A percentile compares a stretch with the other conserved stretches of the same genome.
Conservation (phyloP, 192 early-diverging fungal genomes). For the Endogone sp. region DNA sequence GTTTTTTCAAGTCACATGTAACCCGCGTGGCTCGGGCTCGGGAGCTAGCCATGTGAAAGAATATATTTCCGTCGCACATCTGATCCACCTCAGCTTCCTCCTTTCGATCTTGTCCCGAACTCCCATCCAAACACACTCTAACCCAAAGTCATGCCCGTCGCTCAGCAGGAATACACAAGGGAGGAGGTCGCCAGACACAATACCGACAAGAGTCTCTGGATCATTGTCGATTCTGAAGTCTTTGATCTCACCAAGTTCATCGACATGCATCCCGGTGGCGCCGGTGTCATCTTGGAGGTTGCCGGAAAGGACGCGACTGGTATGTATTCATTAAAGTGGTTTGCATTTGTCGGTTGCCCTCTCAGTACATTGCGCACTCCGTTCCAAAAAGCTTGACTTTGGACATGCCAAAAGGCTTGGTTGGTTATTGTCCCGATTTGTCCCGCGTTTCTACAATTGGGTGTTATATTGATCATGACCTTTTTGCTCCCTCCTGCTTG, state of each 20-base stretch:
- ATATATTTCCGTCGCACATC: too few relatives aligned
- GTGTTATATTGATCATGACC: not conserved
- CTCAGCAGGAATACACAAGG: slow-evolving; percentile 12
- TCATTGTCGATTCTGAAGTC: slow-evolving; percentile 57
- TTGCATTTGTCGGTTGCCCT: not conserved
- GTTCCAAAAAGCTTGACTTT: too few relatives aligned
- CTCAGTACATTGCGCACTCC: not conserved
- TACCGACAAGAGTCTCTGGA: slow-evolving; percentile 39
- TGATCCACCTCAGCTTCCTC: too few relatives aligned
- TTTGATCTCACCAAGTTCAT: slow-evolving; percentile 57
- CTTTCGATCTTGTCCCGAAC: too few relatives aligned
- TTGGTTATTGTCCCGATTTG: too few relatives aligned
- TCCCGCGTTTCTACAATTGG: not conserved
- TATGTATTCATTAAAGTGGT: not conserved
- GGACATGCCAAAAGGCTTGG: not conserved
- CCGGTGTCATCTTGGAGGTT: slow-evolving; percentile 60
- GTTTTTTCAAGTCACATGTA: too few relatives aligned
- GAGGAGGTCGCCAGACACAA: slow-evolving; percentile 29
- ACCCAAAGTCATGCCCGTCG: not conserved
- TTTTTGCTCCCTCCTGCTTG: not conserved
- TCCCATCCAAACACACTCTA: too few relatives aligned
- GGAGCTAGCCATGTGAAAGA: too few relatives aligned
- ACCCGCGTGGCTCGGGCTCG: too few relatives aligned
- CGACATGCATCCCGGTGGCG: slow-evolving; percentile 56
- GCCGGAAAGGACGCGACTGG: slow-evolving; percentile 77